These are phyloP conservation scores for Phytophthora aleatoria DNA, from an alignment of 352 stramenopile genomes.

Conservation along the genomic window DNA sequence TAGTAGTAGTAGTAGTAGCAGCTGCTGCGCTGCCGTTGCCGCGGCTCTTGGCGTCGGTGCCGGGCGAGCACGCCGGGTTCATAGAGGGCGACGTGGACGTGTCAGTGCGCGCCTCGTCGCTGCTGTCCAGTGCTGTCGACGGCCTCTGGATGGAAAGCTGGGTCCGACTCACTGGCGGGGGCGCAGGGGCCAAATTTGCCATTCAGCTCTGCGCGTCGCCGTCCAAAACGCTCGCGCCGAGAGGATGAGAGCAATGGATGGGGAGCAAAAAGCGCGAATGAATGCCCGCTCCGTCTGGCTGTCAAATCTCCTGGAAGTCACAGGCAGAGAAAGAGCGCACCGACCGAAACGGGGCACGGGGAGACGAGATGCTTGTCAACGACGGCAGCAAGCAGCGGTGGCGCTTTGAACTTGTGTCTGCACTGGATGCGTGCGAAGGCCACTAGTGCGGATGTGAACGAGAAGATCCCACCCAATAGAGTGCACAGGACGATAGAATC, in stretches of 20 bases:
- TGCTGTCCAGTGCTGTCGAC: constrained; percentile 33
- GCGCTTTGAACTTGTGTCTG: neutral
- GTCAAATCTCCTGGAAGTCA: constrained; percentile 29
- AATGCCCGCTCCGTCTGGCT: constrained; percentile 24
- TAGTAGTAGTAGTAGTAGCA: neutral
- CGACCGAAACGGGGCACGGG: neutral
- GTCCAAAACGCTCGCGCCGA: constrained; percentile 9
- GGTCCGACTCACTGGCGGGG: constrained; percentile 19
- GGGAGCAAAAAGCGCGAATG: constrained; percentile 19
- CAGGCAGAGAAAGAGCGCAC: constrained; percentile 23
- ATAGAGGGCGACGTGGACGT: constrained; percentile 40
- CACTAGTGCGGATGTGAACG: constrained; percentile 13
- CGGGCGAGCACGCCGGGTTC: constrained; percentile 29
- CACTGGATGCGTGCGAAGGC: neutral
- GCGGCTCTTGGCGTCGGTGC: constrained; percentile 20
- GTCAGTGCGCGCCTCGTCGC: constrained; percentile 45
- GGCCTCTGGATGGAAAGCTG: constrained; percentile 32
- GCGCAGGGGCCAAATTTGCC: constrained; percentile 30
- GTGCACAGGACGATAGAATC: constrained; percentile 26
- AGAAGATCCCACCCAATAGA: constrained; percentile 21
- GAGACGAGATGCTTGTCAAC: constrained; percentile 16
- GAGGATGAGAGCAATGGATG: constrained; percentile 29
- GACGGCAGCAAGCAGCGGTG: neutral
- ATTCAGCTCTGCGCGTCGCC: constrained; percentile 33
- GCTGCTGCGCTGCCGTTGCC: constrained; percentile 3